Base-by-base conservation (phyloP, 352 stramenopile species). In the Globisporangium polare region DNA sequence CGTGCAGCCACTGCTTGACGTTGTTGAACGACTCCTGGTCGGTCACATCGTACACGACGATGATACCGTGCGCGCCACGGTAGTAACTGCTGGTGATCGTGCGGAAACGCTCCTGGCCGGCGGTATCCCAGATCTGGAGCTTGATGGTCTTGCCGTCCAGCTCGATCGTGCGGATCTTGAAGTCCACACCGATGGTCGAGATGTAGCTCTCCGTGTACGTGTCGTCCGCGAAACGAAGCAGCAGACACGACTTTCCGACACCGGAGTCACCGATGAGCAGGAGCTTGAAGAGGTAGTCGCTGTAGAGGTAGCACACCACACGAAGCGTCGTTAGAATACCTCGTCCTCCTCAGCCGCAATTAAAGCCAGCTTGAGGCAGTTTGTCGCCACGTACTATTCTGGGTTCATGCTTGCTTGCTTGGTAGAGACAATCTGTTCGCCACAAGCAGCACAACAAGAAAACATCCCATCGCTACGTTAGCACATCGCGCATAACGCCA, bases 81-180 rank as follows among this genome's bases (percentile, higher is more conserved):
- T 99, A 99, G 83, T 99, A 99, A 37, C 81, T 96, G 69, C 89
- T 98, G 58, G 98, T 99, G 77, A 99, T 99, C 37, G 97, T 99
- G 66, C 97, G 94, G 88, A 99, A 99, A 66, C 97, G 92, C 75
- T 99, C 98, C 82, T 99, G 98, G 60, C 98, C 98, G 41, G 98
- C 98, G 26, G 97, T 99, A 80, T 99, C 97, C 97, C 97, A 99
- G 82, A 99, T 99, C 86, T 99, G 97, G 45, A 99, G 88, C 86
- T 99, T 99, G 83, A 99, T 98, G 55, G 94, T 99, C 85, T 99
- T 99, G 66, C 92, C 96, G 73, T 99, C 98, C 53, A 99, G 76
- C 70, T 99, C 95, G 67, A 99, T 99, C 49, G 97, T 99, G 72
- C 97, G 95, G 80, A 99, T 99, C 97, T 99, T 99, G 83, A 99